These are phyloP conservation scores for Casuarina equisetifolia DNA, from an alignment of 306 rosid genomes.

Conservation along the genomic window DNA sequence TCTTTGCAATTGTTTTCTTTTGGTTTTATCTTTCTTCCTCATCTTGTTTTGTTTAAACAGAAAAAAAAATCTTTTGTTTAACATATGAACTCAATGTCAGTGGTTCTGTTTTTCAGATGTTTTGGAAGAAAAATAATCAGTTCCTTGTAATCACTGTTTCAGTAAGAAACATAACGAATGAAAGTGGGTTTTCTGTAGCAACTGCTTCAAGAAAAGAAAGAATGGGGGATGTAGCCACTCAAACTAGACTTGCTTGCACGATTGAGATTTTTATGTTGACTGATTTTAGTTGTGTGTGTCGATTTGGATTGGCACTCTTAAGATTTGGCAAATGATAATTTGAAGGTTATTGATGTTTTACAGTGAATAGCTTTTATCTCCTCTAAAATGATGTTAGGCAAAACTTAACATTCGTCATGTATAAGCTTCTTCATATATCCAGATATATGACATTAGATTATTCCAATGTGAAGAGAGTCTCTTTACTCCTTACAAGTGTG, in stretches of 20 bases:
- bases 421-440: background rate
- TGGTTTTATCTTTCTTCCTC: too few species aligned
- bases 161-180: background rate
- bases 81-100: too few species aligned
- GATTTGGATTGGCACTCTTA: background rate
- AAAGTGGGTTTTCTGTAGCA: background rate
- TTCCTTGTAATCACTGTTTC: background rate
- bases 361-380: background rate
- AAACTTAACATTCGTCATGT: background rate
- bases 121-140: background rate
- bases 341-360: background rate
- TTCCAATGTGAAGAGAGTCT: background rate
- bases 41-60: too few species aligned
- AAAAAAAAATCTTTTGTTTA: too few species aligned
- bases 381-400: background rate
- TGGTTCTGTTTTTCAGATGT: background rate
- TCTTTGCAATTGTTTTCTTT: too few species aligned
- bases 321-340: background rate
- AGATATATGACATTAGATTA: background rate
- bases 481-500: background rate
- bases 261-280: slow-evolving; percentile 1
- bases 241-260: background rate
- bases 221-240: background rate
- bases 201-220: background rate
- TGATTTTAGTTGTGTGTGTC: background rate